These are phyloP conservation scores for Neofusicoccum sp. DNA, from an alignment of 2,329 filamentous ascomycete genomes.

Conservation along the genomic window DNA sequence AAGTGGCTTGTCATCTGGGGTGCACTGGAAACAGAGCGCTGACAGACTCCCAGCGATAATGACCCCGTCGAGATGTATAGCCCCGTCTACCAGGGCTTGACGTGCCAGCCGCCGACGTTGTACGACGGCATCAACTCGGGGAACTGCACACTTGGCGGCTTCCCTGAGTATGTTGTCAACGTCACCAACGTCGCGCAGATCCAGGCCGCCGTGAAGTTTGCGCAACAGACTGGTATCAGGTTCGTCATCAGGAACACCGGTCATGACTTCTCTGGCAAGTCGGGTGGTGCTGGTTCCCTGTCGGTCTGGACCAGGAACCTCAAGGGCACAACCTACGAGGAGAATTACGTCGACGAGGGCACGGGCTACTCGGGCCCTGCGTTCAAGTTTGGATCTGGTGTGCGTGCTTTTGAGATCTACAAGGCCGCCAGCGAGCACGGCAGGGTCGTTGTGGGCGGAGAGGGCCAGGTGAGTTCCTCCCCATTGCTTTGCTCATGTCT, in stretches of 20 bases:
- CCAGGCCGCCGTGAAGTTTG: slow-evolving; percentile 27
- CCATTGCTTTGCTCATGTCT: neutral
- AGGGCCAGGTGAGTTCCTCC: slow-evolving; percentile 23
- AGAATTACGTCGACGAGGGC: slow-evolving; percentile 30
- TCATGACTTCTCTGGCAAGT: slow-evolving; percentile 38
- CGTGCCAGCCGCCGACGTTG: slow-evolving; percentile 34
- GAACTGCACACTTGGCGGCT: slow-evolving; percentile 34
- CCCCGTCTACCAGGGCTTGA: slow-evolving; percentile 38
- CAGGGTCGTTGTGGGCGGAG: slow-evolving; percentile 28
- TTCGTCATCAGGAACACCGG: slow-evolving; percentile 39
- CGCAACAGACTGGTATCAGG: slow-evolving; percentile 30
- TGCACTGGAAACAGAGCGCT: neutral
- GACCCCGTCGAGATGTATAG: slow-evolving; percentile 38
- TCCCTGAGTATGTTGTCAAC: slow-evolving; percentile 28
- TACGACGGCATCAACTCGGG: slow-evolving; percentile 28
- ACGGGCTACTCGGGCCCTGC: slow-evolving; percentile 30
- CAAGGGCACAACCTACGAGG: slow-evolving; percentile 33
- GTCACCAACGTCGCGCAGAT: slow-evolving; percentile 32
- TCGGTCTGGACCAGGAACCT: slow-evolving; percentile 39
- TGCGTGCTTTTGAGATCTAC: slow-evolving; percentile 32
- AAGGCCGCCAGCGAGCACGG: slow-evolving; percentile 26
- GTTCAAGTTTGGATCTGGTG: slow-evolving; percentile 30
- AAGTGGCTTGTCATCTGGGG: no score
- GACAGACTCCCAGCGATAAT: slow-evolving; percentile 5
- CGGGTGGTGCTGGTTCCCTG: slow-evolving; percentile 33